phyloP scores from a whole-genome alignment of 2,329 filamentous ascomycete species.

The Botryosphaeria agaves region DNA sequence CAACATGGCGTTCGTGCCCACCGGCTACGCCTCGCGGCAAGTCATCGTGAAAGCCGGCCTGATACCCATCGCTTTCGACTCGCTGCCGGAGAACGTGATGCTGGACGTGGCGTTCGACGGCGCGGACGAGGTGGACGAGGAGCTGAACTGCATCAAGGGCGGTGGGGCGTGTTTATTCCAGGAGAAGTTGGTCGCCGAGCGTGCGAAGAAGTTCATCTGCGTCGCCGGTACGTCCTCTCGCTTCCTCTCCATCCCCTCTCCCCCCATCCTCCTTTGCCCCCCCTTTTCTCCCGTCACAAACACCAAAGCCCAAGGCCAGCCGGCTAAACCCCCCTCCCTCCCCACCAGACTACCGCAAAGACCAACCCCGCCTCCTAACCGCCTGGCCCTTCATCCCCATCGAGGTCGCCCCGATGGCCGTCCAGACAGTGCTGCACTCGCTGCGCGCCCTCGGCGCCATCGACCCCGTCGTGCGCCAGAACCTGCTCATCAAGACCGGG shows the following conservation, averaged over 20 bases:
- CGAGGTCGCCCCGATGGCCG: slow-evolving; percentile 77
- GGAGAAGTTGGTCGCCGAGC: slow-evolving; percentile 84
- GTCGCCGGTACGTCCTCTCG: slow-evolving; percentile 47
- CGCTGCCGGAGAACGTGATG: slow-evolving; percentile 43
- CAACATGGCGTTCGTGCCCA: slow-evolving; percentile 74
- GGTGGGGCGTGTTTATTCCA: slow-evolving; percentile 96
- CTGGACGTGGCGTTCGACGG: slow-evolving; percentile 92
- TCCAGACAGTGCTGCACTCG: slow-evolving; percentile 56
- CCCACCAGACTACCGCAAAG: slow-evolving; percentile 69
- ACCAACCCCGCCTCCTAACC: slow-evolving; percentile 54
- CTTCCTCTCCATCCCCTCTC: not conserved
- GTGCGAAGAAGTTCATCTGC: slow-evolving; percentile 71
- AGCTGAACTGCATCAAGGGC: slow-evolving; percentile 94
- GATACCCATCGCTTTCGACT: slow-evolving; percentile 59
- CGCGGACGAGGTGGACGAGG: slow-evolving; percentile 88
- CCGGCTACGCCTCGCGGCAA: slow-evolving; percentile 77
- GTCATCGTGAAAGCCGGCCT: slow-evolving; percentile 69
- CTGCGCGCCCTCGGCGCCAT: slow-evolving; percentile 57
- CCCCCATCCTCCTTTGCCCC: not conserved
- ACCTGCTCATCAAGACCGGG: slow-evolving; percentile 60
- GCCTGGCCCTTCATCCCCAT: slow-evolving; percentile 80
- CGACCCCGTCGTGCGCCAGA: slow-evolving; percentile 53
- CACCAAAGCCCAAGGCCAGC: slow-evolving; percentile 1
- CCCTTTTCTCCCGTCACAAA: not conserved
- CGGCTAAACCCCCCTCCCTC: not conserved